Evolutionary conservation across 345 rosid species (phyloP).

Genomic region (Sonneratia alba): DNA sequence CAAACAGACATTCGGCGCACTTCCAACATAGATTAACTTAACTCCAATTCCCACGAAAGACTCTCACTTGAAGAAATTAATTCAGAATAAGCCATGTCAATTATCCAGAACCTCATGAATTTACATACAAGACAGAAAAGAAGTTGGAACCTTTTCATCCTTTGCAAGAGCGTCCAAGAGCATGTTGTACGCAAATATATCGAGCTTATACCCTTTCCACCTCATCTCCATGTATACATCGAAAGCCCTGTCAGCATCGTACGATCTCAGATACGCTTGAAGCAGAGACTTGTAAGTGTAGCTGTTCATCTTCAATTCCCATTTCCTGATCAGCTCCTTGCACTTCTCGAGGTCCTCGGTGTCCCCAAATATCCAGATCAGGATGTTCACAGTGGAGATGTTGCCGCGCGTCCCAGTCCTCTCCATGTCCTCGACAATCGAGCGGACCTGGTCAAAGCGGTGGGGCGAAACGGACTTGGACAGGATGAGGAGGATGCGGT

Average conservation of each 20-base stretch:
- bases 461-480: constrained; percentile 50
- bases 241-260: constrained; percentile 39
- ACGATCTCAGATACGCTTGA: constrained; percentile 72
- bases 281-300: constrained; percentile 75
- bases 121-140: not conserved
- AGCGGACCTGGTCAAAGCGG: constrained; percentile 36
- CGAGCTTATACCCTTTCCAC: constrained; percentile 58
- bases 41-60: not conserved
- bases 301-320: constrained; percentile 71
- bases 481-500: constrained; percentile 61
- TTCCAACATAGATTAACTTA: not conserved
- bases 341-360: constrained; percentile 50
- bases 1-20: not conserved
- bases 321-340: constrained; percentile 43
- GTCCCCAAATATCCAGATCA: constrained; percentile 57
- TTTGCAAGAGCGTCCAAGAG: constrained; percentile 77
- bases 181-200: constrained; percentile 80
- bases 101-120: not conserved
- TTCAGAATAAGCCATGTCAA: not conserved
- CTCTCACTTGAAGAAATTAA: not conserved
- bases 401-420: constrained; percentile 38
- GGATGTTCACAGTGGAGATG: constrained; percentile 67
- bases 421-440: constrained; percentile 51
- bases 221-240: constrained; percentile 57
- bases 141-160: constrained; percentile 47